Evolutionary conservation across 2,329 filamentous ascomycete species (phyloP).

Genomic region (Beauveria rudraprayagi): DNA sequence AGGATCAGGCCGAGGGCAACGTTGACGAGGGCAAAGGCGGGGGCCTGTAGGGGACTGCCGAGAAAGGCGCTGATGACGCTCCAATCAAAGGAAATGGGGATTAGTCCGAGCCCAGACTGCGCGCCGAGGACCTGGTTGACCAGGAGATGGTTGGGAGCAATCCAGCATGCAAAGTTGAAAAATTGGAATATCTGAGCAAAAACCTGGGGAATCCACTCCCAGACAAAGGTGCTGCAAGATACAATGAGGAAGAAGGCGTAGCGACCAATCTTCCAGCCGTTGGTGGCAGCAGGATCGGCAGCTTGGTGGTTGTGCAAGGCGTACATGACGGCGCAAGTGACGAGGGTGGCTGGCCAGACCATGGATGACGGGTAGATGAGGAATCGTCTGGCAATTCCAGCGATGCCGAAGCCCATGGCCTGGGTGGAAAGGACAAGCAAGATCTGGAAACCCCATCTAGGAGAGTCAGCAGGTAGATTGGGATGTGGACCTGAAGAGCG

Average conservation of each 20-base stretch:
- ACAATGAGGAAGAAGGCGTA: conserved; percentile 50
- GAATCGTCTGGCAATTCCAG: conserved; percentile 51
- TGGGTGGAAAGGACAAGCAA: conserved; percentile 53
- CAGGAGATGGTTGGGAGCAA: conserved; percentile 50
- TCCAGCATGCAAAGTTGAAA: conserved; percentile 56
- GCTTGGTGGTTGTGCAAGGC: conserved; percentile 54
- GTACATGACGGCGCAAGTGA: conserved; percentile 55
- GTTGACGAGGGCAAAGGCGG: conserved; percentile 53
- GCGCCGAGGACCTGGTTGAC: conserved; percentile 61
- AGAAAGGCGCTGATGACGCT: conserved; percentile 50
- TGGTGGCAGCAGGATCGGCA: conserved; percentile 37
- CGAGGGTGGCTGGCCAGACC: conserved; percentile 55
- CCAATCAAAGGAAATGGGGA: conserved; percentile 63
- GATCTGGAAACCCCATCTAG: conserved; percentile 47
- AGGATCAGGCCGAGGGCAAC: conserved; percentile 46
- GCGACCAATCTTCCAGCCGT: conserved; percentile 50
- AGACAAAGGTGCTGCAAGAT: conserved; percentile 41
- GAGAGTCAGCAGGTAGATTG: neutral
- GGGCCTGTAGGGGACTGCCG: conserved; percentile 48
- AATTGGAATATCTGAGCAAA: conserved; percentile 51
- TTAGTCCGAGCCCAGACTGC: conserved; percentile 49
- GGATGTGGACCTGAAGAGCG: neutral
- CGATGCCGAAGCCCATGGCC: conserved; percentile 56
- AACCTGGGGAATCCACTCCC: conserved; percentile 52
- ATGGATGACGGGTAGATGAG: conserved; percentile 54